Conservation (phyloP, 108 stramenopile genomes). For the Fistulifera solaris region DNA sequence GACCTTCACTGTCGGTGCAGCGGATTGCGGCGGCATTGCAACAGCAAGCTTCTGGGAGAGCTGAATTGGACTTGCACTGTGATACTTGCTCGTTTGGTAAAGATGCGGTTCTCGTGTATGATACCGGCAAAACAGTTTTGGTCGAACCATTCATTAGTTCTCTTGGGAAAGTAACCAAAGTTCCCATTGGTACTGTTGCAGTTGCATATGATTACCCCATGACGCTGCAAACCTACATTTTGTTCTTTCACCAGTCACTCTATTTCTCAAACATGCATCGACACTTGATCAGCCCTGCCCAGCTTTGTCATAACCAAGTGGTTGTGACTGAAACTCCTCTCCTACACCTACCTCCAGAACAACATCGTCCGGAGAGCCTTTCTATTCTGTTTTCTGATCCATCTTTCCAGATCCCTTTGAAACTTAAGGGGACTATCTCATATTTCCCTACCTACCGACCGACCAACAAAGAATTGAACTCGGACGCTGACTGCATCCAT, state of each 20-base stretch:
- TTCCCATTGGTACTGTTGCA: conserved; percentile 24
- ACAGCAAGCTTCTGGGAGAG: neutral
- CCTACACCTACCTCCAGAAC: neutral
- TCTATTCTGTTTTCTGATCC: neutral
- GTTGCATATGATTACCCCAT: conserved; percentile 18
- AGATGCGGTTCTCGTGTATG: neutral
- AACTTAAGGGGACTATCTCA: neutral
- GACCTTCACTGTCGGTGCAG: neutral
- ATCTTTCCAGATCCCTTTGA: conserved; percentile 3
- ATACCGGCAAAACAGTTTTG: conserved; percentile 6
- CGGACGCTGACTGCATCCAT: neutral
- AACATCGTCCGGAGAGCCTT: too few relatives aligned
- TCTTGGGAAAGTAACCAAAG: neutral
- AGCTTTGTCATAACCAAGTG: conserved; percentile 23
- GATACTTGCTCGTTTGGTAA: conserved; percentile 22
- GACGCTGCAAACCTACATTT: conserved; percentile 17
- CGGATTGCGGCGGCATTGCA: neutral
- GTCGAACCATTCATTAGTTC: conserved; percentile 8
- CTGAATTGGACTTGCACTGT: conserved; percentile 24
- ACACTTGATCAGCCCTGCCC: conserved; percentile 27
- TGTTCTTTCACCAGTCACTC: conserved; percentile 24
- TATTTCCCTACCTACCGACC: neutral
- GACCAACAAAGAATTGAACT: neutral
- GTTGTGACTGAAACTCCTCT: conserved; percentile 14
- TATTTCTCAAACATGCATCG: conserved; percentile 15